These are phyloP conservation scores for Malania oleifera DNA, from an alignment of 164 flowering plant species.

Conservation along the genomic window DNA sequence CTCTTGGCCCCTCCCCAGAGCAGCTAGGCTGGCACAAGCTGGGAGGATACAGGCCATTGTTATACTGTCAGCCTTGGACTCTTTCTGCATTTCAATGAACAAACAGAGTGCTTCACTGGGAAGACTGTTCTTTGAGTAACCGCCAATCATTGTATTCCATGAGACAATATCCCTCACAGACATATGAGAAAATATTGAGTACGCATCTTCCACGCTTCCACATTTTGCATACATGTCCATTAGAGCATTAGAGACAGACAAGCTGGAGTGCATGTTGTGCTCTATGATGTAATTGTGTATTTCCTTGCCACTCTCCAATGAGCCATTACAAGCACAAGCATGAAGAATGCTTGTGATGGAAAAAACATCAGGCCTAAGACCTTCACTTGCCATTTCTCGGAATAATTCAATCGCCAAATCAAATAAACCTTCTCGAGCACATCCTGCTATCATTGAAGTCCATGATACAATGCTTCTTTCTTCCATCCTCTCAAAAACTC, in stretches of 20 bases:
- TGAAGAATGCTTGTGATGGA: slow-evolving; percentile 48
- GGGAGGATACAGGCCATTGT: slow-evolving; percentile 55
- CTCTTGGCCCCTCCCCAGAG: slow-evolving; percentile 49
- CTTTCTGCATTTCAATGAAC: slow-evolving; percentile 43
- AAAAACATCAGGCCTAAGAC: slow-evolving; percentile 40
- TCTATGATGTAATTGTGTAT: slow-evolving; percentile 40
- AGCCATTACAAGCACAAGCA: slow-evolving; percentile 52
- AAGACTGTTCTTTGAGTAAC: slow-evolving; percentile 49
- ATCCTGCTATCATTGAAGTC: slow-evolving; percentile 62
- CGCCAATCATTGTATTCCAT: slow-evolving; percentile 72
- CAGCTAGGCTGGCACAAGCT: slow-evolving; percentile 59
- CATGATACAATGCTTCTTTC: slow-evolving; percentile 51
- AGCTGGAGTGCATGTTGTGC: slow-evolving; percentile 29
- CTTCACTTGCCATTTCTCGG: slow-evolving; percentile 38
- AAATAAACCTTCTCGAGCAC: slow-evolving; percentile 42
- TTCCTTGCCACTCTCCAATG: slow-evolving; percentile 39
- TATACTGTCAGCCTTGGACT: slow-evolving; percentile 31
- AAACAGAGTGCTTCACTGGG: slow-evolving; percentile 53
- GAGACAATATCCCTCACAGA: slow-evolving; percentile 38
- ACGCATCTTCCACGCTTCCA: slow-evolving; percentile 62
- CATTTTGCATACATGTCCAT: slow-evolving; percentile 80
- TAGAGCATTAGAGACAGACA: slow-evolving; percentile 51
- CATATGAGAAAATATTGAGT: slow-evolving; percentile 37
- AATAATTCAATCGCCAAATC: slow-evolving; percentile 40
- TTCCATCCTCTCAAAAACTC: slow-evolving; percentile 40